phyloP scores from a whole-genome alignment of 1,139 yeast genomes.

The Suhomyces chickasaworum region DNA sequence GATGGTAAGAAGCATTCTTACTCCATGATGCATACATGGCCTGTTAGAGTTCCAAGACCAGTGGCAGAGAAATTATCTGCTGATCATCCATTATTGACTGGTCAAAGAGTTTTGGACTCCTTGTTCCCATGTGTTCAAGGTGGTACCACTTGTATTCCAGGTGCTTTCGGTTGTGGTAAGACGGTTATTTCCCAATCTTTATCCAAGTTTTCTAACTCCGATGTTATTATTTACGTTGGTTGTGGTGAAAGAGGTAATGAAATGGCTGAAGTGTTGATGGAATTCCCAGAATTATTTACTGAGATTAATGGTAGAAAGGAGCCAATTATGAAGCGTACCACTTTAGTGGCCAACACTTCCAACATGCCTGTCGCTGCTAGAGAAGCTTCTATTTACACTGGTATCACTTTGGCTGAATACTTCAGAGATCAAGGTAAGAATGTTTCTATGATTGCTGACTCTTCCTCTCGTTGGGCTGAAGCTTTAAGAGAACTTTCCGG shows the following conservation, averaged over 20 bases:
- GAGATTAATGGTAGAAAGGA: slow-evolving; percentile 92
- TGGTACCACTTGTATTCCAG: slow-evolving; percentile 99
- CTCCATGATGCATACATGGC: slow-evolving; percentile 99
- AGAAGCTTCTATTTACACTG: slow-evolving; percentile 98
- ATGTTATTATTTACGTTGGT: slow-evolving; percentile 91
- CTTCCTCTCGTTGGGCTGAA: slow-evolving; percentile 99
- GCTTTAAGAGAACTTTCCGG: slow-evolving; percentile 99
- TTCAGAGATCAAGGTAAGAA: slow-evolving; percentile 99
- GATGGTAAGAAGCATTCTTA: slow-evolving; percentile 81
- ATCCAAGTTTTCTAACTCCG: slow-evolving; percentile 96
- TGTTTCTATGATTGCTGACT: slow-evolving; percentile 99
- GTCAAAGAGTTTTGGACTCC: slow-evolving; percentile 97
- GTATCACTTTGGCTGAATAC: slow-evolving; percentile 97
- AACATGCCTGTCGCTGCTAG: slow-evolving; percentile 99
- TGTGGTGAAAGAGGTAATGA: slow-evolving; percentile 59
- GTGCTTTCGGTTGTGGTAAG: slow-evolving; percentile 99
- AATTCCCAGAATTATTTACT: slow-evolving; percentile 95
- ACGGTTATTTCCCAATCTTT: slow-evolving; percentile 97
- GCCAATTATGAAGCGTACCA: slow-evolving; percentile 99
- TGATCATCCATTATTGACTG: slow-evolving; percentile 92
- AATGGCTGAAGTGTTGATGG: slow-evolving; percentile 99
- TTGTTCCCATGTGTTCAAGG: slow-evolving; percentile 99
- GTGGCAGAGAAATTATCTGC: slow-evolving; percentile 92
- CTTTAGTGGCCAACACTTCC: slow-evolving; percentile 96
- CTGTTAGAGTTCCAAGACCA: slow-evolving; percentile 99